Evolutionary conservation across 2,329 filamentous ascomycete genomes (phyloP).

Genomic region (Phaeophleospora eucalypticola): DNA sequence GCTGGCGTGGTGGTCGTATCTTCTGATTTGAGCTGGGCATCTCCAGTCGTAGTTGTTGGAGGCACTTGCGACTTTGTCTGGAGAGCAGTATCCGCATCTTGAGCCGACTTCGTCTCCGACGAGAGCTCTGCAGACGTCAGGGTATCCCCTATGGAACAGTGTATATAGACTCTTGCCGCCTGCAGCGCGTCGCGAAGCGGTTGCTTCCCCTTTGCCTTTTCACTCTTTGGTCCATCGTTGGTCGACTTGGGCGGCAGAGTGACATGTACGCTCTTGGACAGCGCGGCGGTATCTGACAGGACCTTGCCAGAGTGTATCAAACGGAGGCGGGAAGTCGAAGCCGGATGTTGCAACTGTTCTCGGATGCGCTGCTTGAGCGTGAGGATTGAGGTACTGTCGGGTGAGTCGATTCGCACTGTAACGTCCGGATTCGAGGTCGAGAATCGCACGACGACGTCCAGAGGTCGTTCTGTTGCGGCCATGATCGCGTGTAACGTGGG

Average conservation of each 20-base stretch:
- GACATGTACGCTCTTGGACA: constrained; percentile 65
- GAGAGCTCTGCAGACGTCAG: constrained; percentile 66
- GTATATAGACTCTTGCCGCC: constrained; percentile 70
- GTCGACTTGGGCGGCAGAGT: constrained; percentile 50
- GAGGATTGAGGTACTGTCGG: constrained; percentile 66
- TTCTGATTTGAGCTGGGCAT: constrained; percentile 8
- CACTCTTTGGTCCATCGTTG: constrained; percentile 30
- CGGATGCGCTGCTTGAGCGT: constrained; percentile 81
- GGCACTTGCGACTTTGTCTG: constrained; percentile 22
- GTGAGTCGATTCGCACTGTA: constrained; percentile 67
- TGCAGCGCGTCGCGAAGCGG: constrained; percentile 45
- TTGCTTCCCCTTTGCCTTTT: constrained; percentile 62
- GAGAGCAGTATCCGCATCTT: constrained; percentile 38
- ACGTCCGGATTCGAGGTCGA: constrained; percentile 80
- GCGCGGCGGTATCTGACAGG: constrained; percentile 66
- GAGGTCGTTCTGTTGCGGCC: constrained; percentile 19
- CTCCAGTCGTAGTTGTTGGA: constrained; percentile 25
- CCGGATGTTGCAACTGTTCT: constrained; percentile 58
- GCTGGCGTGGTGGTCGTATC: constrained; percentile 47
- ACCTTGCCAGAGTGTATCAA: constrained; percentile 88
- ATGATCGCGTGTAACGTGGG: constrained; percentile 14
- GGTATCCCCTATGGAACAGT: constrained; percentile 80
- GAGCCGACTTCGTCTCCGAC: constrained; percentile 54
- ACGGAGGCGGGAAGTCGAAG: constrained; percentile 68
- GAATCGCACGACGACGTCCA: constrained; percentile 87